Base-by-base conservation (phyloP, 2,329 filamentous ascomycete genomes). In the Colletotrichum eleusines region DNA sequence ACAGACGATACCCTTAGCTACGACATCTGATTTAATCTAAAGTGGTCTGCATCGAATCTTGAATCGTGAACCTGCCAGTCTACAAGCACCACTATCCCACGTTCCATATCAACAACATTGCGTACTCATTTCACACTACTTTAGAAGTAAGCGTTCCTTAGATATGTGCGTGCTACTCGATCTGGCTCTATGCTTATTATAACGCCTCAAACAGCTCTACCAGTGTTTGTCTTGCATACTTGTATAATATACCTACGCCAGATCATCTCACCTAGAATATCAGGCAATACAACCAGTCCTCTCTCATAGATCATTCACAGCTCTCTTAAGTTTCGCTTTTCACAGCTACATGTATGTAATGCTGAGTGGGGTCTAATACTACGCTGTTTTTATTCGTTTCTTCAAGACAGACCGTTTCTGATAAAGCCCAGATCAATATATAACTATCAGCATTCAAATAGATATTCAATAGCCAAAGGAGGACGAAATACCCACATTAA, bases 101-200 rank as follows among this genome's bases (percentile, higher is more conserved):
- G 54, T 33, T 44, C 12, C 18, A 54, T 66, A 33, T 53, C 54
- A 9, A 66, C 35, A 33, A 26, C 38, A 51, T 59, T 18, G 40
- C 51, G 33, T 59, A 23, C 18, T 54, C 23, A 51, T 66, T 33
- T 11, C 33, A 20, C n/a, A 46, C 26, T 1, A 2, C 23, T 18
- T 18, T 5, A 33, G 16, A 53, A 51, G 54, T 44, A 6, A 5
- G 23, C 23, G 8, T 50, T 7, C 14, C 14, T 3, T 42, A 42
- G 23, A 66, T 20, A 33, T 51, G 33, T 5, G n/a, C n/a, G n/a
- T n/a, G n/a, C 48, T 54, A 5, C 7, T 20, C 44, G 6, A 53
- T 53, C 2, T 31, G 8, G 16, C 7, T 4, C 7, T 3, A 20
- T 50, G 48, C 5, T 28, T 50, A 5, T 18, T 28, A 9, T 3